Base-by-base conservation (phyloP, 2,329 filamentous ascomycete genomes). In the Graphilbum fragrans region DNA sequence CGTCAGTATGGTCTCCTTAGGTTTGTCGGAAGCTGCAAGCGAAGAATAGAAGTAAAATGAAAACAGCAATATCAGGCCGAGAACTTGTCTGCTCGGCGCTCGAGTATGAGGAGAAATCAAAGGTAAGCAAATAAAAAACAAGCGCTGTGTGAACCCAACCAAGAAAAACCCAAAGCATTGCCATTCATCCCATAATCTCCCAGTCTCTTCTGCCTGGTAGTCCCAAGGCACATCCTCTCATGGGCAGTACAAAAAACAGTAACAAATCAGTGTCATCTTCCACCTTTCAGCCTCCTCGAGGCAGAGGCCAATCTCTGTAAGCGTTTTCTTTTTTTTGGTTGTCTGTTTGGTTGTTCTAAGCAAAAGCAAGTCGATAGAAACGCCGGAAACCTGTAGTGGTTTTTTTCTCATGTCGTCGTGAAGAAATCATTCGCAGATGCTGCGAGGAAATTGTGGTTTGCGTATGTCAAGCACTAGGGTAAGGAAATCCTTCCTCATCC, bases 11-110 rank as follows among this genome's bases (percentile, higher is more conserved):
- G 5, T 22, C 23, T 21, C n/a, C 32, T 32, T n/a, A n/a, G 44
- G 39, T 42, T 39, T 48, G 55, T 43, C 44, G 39, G 58, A 59
- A 62, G 60, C 56, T 56, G 58, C 61, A 58, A 59, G 59, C 58
- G 55, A 55, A 52, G 4, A 69, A 69, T 47, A 55, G 59, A 17
- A 32, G 35, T 31, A 27, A 25, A 27, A 37, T 3, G 16, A 19
- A 29, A 39, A 5, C 29, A 25, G 25, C 29, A 4, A n/a, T n/a
- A 10, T 16, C 11, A 5, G 16, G 25, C n/a, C 31, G 6, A 33
- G 34, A 34, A 32, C 23, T 37, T 9, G 23, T 20, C 31, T 32
- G 31, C 21, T 35, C 34, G 32, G n/a, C 29, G 36, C 16, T 17
- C 18, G 19, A 3, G 34, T n/a, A 36, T 5, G 11, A 11, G 4